Evolutionary conservation across 257 asterid species (phyloP).

Genomic region (Fraxinus anomala): DNA sequence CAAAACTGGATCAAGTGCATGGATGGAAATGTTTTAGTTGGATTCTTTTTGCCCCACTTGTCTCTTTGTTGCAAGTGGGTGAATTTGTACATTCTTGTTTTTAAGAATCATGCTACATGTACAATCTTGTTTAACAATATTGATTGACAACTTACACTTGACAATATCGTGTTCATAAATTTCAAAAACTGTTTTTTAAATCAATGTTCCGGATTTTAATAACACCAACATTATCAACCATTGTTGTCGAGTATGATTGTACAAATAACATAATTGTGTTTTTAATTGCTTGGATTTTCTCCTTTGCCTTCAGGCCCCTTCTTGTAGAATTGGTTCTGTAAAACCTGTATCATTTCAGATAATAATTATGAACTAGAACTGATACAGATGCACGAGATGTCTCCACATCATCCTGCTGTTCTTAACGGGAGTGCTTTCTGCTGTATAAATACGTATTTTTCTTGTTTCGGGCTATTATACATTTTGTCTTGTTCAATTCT

Average conservation of each 20-base stretch:
- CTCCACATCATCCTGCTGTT: constrained; percentile 7
- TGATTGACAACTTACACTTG: no score
- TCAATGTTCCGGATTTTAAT: no score
- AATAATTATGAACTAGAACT: constrained; percentile 49
- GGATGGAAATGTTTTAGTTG: constrained; percentile 29
- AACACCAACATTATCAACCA: no score
- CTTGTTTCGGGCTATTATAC: constrained; percentile 36
- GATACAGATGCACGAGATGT: constrained; percentile 13
- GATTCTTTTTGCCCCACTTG: constrained; percentile 44
- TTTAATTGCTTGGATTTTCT: constrained; percentile 52
- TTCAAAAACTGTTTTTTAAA: no score
- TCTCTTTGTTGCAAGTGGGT: constrained; percentile 44
- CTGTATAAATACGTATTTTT: constrained; percentile 50
- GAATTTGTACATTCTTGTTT: constrained; percentile 51
- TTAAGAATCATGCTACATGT: no score
- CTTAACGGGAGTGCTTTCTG: constrained; percentile 37
- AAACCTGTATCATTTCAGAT: constrained; percentile 53
- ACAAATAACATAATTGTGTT: constrained; percentile 24
- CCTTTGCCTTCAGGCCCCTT: constrained; percentile 33
- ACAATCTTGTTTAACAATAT: no score
- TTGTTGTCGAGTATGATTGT: no score
- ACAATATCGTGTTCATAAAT: no score
- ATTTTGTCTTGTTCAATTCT: constrained; percentile 5
- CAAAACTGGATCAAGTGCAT: constrained; percentile 28
- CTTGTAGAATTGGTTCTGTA: constrained; percentile 55